Conservation (phyloP, 148 eudicot genomes). For the Chenopodium berlandieri region DNA sequence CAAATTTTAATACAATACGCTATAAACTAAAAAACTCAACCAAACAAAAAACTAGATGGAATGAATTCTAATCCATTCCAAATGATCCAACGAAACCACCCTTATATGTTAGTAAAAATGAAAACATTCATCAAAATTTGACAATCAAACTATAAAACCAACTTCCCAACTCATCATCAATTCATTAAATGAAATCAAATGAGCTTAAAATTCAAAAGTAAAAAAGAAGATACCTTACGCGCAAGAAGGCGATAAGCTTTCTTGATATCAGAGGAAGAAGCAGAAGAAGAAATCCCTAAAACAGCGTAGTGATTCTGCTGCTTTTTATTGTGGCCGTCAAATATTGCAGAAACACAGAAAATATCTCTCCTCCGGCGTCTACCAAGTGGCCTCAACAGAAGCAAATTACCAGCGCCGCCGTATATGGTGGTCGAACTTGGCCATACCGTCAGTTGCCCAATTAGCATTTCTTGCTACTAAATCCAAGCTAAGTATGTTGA, state of each 20-base stretch:
- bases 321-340: slow-evolving; percentile 33
- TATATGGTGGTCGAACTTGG: slow-evolving; percentile 30
- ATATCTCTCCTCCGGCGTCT: slow-evolving; percentile 9
- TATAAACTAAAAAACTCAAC: no score
- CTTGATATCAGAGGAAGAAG: slow-evolving; percentile 65
- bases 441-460: slow-evolving; percentile 31
- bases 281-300: slow-evolving; percentile 59
- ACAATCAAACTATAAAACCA: no score
- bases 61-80: no score
- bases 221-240: slow-evolving; percentile 47
- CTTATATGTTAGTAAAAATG: no score
- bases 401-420: slow-evolving; percentile 22
- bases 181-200: background rate
- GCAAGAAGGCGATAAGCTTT: slow-evolving; percentile 85
- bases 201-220: no score
- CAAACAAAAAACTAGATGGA: no score
- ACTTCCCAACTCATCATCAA: no score
- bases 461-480: slow-evolving; percentile 25
- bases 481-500: background rate
- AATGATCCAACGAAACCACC: no score
- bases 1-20: no score
- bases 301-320: slow-evolving; percentile 61
- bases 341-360: slow-evolving; percentile 30
- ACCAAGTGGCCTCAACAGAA: slow-evolving; percentile 10
- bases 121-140: no score